Conservation (phyloP, 352 stramenopile species). For the Pythium biforme region DNA sequence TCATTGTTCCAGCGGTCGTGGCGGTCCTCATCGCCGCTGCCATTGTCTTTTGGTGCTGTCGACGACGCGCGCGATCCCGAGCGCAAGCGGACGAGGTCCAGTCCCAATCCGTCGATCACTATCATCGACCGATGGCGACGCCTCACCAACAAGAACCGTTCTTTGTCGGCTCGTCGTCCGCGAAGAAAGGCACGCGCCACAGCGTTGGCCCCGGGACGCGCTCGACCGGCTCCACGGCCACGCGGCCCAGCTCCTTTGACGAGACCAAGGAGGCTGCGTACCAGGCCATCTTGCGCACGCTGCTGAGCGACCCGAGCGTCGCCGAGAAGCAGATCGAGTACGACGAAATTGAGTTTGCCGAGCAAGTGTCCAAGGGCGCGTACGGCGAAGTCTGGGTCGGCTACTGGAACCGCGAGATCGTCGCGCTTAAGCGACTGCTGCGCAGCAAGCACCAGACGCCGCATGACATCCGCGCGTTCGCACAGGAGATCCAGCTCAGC, state of each 20-base stretch:
- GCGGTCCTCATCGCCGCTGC: too few species aligned
- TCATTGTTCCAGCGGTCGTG: background rate
- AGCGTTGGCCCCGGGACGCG: too few species aligned
- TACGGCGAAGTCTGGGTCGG: background rate
- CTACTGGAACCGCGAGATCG: background rate
- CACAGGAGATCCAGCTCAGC: constrained; percentile 26
- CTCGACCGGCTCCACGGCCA: background rate
- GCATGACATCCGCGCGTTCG: constrained; percentile 18
- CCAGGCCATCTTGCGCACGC: background rate
- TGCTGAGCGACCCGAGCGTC: background rate
- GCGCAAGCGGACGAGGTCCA: too few species aligned
- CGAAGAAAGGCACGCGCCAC: too few species aligned
- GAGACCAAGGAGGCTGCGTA: background rate
- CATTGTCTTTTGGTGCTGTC: too few species aligned
- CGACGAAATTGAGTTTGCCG: background rate
- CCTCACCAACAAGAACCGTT: too few species aligned
- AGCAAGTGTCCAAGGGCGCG: background rate
- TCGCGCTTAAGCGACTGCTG: constrained; percentile 31
- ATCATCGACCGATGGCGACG: too few species aligned
- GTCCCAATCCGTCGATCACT: too few species aligned
- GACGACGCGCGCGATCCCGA: too few species aligned
- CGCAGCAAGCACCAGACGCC: constrained; percentile 1
- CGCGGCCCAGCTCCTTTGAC: background rate
- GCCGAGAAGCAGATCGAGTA: background rate
- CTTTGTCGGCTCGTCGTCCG: too few species aligned